Evolutionary conservation across 2,329 filamentous ascomycete genomes (phyloP).

Genomic region (Zymoseptoria pseudotritici): DNA sequence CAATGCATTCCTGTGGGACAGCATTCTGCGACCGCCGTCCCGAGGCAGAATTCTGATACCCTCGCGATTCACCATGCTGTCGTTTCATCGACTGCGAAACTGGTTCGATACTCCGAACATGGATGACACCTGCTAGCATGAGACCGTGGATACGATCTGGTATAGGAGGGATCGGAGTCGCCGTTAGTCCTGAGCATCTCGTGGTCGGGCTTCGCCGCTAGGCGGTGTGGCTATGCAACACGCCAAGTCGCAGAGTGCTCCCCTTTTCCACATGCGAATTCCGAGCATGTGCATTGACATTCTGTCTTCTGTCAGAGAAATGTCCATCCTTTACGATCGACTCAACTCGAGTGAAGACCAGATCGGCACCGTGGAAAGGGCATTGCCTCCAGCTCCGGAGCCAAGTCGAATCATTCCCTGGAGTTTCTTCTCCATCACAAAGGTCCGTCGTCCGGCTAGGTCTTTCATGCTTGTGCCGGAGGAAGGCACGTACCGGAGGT

Average conservation of each 20-base stretch:
- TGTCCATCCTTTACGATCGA: too few species aligned
- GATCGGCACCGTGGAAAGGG: too few species aligned
- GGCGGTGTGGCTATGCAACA: background rate
- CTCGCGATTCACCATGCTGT: background rate
- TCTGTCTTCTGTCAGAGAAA: too few species aligned
- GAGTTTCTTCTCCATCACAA: too few species aligned
- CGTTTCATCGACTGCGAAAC: background rate
- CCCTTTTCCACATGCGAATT: background rate
- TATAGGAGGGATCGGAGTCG: background rate
- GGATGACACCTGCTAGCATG: background rate
- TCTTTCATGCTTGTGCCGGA: too few species aligned
- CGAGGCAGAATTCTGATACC: background rate
- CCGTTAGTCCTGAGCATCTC: background rate
- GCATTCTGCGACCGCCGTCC: too few species aligned
- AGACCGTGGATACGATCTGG: background rate
- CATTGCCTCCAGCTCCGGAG: too few species aligned
- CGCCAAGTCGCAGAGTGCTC: background rate
- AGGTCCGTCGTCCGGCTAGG: too few species aligned
- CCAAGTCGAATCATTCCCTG: too few species aligned
- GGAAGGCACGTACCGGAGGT: too few species aligned
- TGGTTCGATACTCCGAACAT: background rate
- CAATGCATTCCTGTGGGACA: background rate
- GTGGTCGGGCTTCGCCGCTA: background rate
- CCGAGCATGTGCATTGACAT: background rate
- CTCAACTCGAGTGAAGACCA: too few species aligned